Evolutionary conservation across 2,329 filamentous ascomycete genomes (phyloP), one percentile per base, ranked within the genome.

Genomic region (Pseudocercospora fijiensis): DNA sequence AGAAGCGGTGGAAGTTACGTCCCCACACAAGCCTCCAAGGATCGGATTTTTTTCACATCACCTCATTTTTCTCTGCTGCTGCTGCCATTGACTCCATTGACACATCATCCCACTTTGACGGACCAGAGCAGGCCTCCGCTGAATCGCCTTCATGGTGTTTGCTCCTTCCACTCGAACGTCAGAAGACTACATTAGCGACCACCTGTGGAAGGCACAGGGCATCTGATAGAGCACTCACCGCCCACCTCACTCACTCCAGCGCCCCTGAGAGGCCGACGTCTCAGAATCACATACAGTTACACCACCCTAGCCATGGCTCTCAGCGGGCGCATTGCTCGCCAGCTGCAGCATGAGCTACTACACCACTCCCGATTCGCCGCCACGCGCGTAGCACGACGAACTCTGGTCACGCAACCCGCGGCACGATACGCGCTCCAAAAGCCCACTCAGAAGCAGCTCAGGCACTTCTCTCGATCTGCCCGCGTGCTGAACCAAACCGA

Each of bases 181-280:
- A 74, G 81, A 83, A 75, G 85, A 87, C 80, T 87, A 87, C 78
- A 87, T 87, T 79, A 87, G 84, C 83, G 85, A 88, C 81, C 85
- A 88, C 81, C 82, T 88, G 78, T 88, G 85, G 85, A 88, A 88
- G 81, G 84, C 85, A 72, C 85, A 84, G 75, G 82, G 84, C 75
- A 86, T 85, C 78, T 86, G 80, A 84, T 56, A 18, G 8, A 33
- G 5, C 26, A 53, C 24, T 13, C 9, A 8, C 43, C 7, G 43
- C 43, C 6, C 43, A 18, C 11, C 11, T 20, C 18, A 16, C 51
- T 27, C 51, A 53, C 51, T 6, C 16, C 16, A 16, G 16, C 5
- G n/a, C n/a, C n/a, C n/a, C n/a, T n/a, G n/a, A n/a, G 43, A 47
- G 43, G 6, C 18, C 18, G 10, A 10, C 24, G 24, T 16, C 16